These are phyloP conservation scores for Floccularia luteovirens DNA, from an alignment of 768 basidiomycete genomes.

Conservation along the genomic window DNA sequence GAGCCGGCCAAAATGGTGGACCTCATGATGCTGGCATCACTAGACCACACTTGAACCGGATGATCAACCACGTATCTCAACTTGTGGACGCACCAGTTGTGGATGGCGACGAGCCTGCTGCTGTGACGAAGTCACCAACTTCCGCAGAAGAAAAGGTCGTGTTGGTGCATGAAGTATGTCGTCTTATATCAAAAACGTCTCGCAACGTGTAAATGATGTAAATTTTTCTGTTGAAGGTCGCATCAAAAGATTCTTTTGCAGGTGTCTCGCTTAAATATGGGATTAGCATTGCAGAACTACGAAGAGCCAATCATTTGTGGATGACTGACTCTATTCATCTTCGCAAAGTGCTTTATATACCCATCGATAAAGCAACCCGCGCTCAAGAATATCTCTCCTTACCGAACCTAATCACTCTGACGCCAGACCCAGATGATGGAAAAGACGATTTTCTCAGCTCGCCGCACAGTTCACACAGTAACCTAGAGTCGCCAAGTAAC, in stretches of 20 bases:
- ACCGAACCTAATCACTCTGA: slow-evolving; percentile 16
- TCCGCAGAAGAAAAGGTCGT: slow-evolving; percentile 40
- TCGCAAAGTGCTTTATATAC: slow-evolving; percentile 76
- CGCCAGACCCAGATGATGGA: slow-evolving; percentile 13
- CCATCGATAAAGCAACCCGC: slow-evolving; percentile 50
- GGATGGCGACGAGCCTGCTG: slow-evolving; percentile 9
- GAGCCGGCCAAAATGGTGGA: slow-evolving; percentile 13
- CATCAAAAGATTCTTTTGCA: slow-evolving; percentile 70
- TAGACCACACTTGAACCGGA: slow-evolving; percentile 30
- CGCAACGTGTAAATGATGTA: not conserved
- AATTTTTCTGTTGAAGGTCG: slow-evolving; percentile 31
- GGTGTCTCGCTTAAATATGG: slow-evolving; percentile 89
- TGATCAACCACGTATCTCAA: slow-evolving; percentile 21
- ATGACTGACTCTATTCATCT: slow-evolving; percentile 87
- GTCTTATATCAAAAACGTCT: not conserved
- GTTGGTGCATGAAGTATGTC: slow-evolving; percentile 50
- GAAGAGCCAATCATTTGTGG: slow-evolving; percentile 91
- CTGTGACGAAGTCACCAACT: slow-evolving; percentile 8
- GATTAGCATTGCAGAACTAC: slow-evolving; percentile 73
- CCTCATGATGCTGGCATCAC: slow-evolving; percentile 25
- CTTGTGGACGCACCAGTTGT: slow-evolving; percentile 18
- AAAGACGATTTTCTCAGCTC: slow-evolving; percentile 4
- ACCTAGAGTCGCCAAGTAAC: not conserved
- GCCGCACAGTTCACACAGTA: slow-evolving; percentile 1
- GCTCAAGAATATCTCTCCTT: slow-evolving; percentile 25